Evolutionary conservation across 139 green algal genomes (phyloP).

Genomic region (Chlamydomonas eustigma): DNA sequence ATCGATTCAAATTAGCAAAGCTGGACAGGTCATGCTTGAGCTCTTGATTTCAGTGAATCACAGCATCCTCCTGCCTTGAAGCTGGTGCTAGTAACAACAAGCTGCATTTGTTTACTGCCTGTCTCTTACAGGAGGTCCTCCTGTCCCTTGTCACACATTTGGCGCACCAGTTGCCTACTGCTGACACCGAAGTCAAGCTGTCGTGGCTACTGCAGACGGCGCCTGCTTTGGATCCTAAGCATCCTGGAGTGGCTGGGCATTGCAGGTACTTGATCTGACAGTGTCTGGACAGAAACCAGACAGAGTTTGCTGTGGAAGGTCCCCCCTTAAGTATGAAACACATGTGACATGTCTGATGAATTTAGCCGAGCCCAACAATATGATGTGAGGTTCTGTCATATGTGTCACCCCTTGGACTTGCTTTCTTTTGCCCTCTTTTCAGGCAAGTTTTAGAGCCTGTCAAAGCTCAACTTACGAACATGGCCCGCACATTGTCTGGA

Average conservation of each 20-base stretch:
- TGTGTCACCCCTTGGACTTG: background rate
- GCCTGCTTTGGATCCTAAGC: background rate
- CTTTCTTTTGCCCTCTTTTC: background rate
- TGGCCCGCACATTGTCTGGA: background rate
- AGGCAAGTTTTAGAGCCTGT: constrained; percentile 19
- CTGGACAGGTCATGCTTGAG: too few relatives aligned
- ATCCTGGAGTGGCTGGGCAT: background rate
- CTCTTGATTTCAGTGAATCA: too few relatives aligned
- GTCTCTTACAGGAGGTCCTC: constrained; percentile 7
- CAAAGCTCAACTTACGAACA: background rate
- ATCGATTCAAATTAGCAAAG: too few relatives aligned
- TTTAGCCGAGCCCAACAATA: too few relatives aligned
- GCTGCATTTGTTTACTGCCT: background rate
- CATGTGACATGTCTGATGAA: too few relatives aligned
- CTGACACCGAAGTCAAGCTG: constrained; percentile 11
- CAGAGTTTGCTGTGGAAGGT: too few relatives aligned
- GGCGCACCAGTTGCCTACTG: background rate
- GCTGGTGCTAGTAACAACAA: too few relatives aligned
- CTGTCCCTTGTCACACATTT: constrained; percentile 14
- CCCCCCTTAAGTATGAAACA: too few relatives aligned
- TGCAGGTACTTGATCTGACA: background rate
- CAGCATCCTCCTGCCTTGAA: too few relatives aligned
- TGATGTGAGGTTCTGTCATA: too few relatives aligned
- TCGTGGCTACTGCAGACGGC: background rate
- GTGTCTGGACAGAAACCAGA: too few relatives aligned